phyloP scores from a whole-genome alignment of 176 grass and related monocot species.

The Aegilops sharonensis region DNA sequence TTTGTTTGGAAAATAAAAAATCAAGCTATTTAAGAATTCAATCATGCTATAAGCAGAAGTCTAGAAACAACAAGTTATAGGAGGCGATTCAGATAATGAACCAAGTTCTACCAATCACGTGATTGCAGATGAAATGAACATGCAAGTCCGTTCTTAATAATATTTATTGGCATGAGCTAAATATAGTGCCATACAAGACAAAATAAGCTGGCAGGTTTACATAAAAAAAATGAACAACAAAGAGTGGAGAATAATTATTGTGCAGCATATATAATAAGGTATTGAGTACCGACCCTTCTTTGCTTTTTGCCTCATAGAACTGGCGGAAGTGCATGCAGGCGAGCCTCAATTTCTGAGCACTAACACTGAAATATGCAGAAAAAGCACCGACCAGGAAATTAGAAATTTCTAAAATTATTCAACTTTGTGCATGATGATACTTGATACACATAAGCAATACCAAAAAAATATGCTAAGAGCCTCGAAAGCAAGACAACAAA shows the following conservation, averaged over 20 bases:
- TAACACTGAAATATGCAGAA: too few species aligned
- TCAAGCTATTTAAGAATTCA: neutral
- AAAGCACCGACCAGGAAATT: too few species aligned
- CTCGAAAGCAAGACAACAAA: too few species aligned
- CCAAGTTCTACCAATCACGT: neutral
- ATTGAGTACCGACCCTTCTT: conserved; percentile 52
- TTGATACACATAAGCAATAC: neutral
- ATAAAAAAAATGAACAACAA: neutral
- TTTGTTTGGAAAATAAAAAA: neutral
- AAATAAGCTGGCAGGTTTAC: neutral
- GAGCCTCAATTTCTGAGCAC: too few species aligned
- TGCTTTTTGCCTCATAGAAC: conserved; percentile 53
- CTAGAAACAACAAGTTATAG: neutral
- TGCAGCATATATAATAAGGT: neutral
- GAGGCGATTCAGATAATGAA: neutral
- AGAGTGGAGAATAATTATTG: neutral
- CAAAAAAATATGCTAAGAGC: neutral
- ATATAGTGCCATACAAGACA: neutral
- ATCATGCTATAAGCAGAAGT: neutral
- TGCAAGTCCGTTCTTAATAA: neutral
- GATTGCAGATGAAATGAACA: neutral
- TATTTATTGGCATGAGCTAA: neutral
- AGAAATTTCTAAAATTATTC: too few species aligned
- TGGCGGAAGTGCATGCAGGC: too few species aligned
- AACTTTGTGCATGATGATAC: too few species aligned